Base-by-base conservation (phyloP, 2,329 filamentous ascomycete species). In the Alternaria solani region DNA sequence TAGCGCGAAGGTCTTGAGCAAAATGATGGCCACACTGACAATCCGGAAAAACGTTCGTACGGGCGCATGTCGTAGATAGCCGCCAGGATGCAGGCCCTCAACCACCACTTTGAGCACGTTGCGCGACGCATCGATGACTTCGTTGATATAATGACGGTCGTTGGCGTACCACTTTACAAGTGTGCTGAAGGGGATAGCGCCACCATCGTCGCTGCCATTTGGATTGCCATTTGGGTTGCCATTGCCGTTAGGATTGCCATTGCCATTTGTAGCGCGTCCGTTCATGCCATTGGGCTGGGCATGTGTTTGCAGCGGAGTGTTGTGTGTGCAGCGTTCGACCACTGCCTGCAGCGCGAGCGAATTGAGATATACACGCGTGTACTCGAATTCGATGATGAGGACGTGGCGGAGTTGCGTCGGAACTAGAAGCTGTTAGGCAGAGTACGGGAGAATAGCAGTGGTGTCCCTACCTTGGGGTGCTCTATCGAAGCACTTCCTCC, bases 301-400 rank as follows among this genome's bases (percentile, higher is more conserved):
- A 67, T 68, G 75, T 46, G 70, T 71, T 49, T 76, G 77, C 36
- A 73, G 74, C 59, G 68, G 78, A 2, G 89, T 88, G 65, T 94
- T 91, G 62, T 86, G 93, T 7, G 93, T 94, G 79, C 92, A 97
- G 61, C 94, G 88, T 79, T 97, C 94, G 6, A 98, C 93, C 4
- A 98, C 93, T 23, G 95, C 95, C 80, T 99, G 95, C 2, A 99
- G 83, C 2, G 94, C 94, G 2, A 99, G 84, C 1, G 94, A 97
- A 77, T 98, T 97, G 81, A 97, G 87, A 75, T 98, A 98, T 51
- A 97, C 91, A 71, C 94, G 88, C 26, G 94, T 93, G 75, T 97
- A 97, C 73, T 98, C 93, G 73, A 95, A 97, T 81, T 99, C 95
- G 66, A 98, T 97, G 7, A 88, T 90, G 30, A 99, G 83, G 59